Base-by-base conservation (phyloP, 1,284 basidiomycete genomes). In the Peniophora sp. region DNA sequence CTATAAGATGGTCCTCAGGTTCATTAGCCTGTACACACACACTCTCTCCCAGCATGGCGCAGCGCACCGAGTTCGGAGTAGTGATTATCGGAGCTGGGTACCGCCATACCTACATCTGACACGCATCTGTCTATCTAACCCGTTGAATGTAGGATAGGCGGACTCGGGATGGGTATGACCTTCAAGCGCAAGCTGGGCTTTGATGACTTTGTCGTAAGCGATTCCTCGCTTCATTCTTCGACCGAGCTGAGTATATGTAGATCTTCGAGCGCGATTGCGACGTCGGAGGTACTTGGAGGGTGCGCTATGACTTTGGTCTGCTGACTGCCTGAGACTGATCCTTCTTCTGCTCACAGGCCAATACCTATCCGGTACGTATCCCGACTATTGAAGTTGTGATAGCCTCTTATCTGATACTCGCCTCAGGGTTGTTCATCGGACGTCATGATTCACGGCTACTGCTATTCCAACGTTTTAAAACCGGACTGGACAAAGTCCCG, bases 241-340 rank as follows among this genome's bases (percentile, higher is more conserved):
- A 1, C 3, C 5, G 10, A 15, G 42, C 37, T 18, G 2, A 3
- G 35, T 1, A 3, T 24, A 6, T 32, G 3, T 24, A 70, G 68
- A 68, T 70, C n/a, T 65, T 60, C 49, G 68, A 70, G 50, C 59
- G 60, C 47, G 59, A 56, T 2, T 46, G 55, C 3, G 67, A 62
- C 17, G 52, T 68, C 24, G 68, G 66, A 15, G 68, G 68, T 17
- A 68, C 66, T 20, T 70, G 68, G 68, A 50, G 61, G 37, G 67
- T 68, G 46, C 53, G 64, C 52, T 36, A 20, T n/a, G 12, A 3
- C 1, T 3, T 27, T n/a, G 18, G 2, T 6, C 34, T 14, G 18
- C 11, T 12, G 2, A 15, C 17, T 51, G 47, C 24, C 27, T 32
- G 37, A 23, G 39, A 42, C 43, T 45, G 23, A 47, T 46, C 20